phyloP scores from a whole-genome alignment of 495 filamentous ascomycete genomes.

The Chaetomidium leptoderma region DNA sequence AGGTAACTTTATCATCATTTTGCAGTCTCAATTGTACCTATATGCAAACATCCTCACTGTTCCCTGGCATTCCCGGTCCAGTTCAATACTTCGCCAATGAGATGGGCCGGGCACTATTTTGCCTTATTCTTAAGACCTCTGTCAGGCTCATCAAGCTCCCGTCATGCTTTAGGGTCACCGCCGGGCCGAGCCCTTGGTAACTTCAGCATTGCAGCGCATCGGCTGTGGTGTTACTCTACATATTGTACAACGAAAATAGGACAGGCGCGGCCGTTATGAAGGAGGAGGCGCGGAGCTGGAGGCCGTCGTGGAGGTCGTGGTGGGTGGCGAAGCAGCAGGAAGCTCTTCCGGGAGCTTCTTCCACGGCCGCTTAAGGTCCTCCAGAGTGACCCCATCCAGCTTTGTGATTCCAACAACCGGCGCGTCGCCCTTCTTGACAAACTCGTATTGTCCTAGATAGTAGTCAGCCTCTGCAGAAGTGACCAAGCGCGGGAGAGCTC shows the following conservation, averaged over 20 bases:
- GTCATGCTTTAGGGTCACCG: not conserved
- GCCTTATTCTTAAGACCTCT: too few species aligned
- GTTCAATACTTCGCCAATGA: too few species aligned
- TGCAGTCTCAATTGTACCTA: too few species aligned
- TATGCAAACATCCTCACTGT: too few species aligned
- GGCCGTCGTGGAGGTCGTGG: slow-evolving; percentile 8
- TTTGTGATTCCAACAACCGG: slow-evolving; percentile 93
- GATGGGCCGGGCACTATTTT: too few species aligned
- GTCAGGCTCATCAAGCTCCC: not conserved
- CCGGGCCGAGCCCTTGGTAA: not conserved
- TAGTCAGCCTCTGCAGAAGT: slow-evolving; percentile 20
- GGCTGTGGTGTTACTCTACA: slow-evolving; percentile 19
- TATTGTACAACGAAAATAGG: slow-evolving; percentile 16
- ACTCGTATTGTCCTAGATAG: slow-evolving; percentile 76
- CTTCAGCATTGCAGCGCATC: not conserved
- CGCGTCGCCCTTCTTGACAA: slow-evolving; percentile 87
- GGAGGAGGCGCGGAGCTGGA: slow-evolving; percentile 24
- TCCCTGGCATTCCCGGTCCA: too few species aligned
- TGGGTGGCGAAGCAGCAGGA: slow-evolving; percentile 4
- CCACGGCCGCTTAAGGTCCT: slow-evolving; percentile 71
- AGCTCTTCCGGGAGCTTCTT: slow-evolving; percentile 52
- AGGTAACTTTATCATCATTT: too few species aligned
- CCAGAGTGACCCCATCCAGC: slow-evolving; percentile 74
- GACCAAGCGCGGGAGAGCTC: slow-evolving; percentile 14
- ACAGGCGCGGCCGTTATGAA: slow-evolving; percentile 14